These are phyloP conservation scores for Cantharellus anzutake DNA, from an alignment of 768 basidiomycete species.

Conservation along the genomic window DNA sequence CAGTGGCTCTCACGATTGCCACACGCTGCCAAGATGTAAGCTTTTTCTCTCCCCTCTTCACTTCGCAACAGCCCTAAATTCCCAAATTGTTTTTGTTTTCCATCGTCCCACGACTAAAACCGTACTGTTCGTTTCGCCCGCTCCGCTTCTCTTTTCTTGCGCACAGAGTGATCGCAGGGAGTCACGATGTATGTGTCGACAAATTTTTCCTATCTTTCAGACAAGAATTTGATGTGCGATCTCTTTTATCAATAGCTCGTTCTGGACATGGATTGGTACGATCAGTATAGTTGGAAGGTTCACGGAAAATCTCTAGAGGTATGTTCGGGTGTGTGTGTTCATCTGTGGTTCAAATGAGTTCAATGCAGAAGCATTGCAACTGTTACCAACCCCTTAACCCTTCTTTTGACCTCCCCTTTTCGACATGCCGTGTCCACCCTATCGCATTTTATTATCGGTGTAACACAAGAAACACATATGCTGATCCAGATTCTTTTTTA, in stretches of 20 bases:
- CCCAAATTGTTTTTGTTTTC: too few relatives aligned
- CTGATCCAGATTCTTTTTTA: too few relatives aligned
- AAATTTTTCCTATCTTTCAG: not conserved
- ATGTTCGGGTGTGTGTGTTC: not conserved
- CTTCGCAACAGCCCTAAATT: too few relatives aligned
- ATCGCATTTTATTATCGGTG: too few relatives aligned
- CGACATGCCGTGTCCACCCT: too few relatives aligned
- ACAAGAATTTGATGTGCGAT: not conserved
- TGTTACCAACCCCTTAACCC: too few relatives aligned
- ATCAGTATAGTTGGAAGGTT: not conserved
- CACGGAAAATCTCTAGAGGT: not conserved
- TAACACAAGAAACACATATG: too few relatives aligned
- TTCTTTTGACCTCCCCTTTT: too few relatives aligned
- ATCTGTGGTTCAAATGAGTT: too few relatives aligned
- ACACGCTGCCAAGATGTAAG: slow-evolving; percentile 8
- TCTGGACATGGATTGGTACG: not conserved
- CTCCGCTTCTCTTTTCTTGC: not conserved
- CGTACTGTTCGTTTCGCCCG: not conserved
- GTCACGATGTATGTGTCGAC: slow-evolving; percentile 4
- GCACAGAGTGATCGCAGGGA: slow-evolving; percentile 9
- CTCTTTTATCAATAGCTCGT: not conserved
- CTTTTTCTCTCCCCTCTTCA: not conserved
- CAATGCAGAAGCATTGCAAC: too few relatives aligned
- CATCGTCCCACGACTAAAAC: too few relatives aligned
- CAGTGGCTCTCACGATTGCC: slow-evolving; percentile 4